These are phyloP conservation scores for Penicillium canariense DNA, from an alignment of 495 filamentous ascomycete species.

Conservation along the genomic window DNA sequence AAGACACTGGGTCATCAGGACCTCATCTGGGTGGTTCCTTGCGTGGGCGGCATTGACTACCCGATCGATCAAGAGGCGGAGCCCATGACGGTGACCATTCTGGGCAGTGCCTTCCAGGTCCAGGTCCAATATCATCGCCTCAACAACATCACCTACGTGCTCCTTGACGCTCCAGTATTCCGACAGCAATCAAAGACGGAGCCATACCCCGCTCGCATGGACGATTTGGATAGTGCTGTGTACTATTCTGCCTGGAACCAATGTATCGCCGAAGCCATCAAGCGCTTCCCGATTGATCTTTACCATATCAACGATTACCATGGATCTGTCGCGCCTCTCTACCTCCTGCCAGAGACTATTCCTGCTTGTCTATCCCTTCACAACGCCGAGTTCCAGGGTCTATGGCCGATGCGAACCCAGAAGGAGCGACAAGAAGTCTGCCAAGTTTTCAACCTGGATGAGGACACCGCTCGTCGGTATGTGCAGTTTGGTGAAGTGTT, in stretches of 20 bases:
- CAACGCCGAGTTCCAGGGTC: constrained; percentile 73
- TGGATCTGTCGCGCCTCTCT: constrained; percentile 67
- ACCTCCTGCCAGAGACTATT: constrained; percentile 60
- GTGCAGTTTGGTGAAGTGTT: constrained; percentile 66
- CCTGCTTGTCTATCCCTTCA: constrained; percentile 52
- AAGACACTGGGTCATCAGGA: constrained; percentile 65
- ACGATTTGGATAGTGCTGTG: constrained; percentile 67
- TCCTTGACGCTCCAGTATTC: constrained; percentile 69
- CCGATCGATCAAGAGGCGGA: constrained; percentile 58
- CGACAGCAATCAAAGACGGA: constrained; percentile 66
- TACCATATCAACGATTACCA: constrained; percentile 86
- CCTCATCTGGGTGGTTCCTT: constrained; percentile 71
- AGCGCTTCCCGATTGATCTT: constrained; percentile 61
- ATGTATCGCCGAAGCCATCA: constrained; percentile 63
- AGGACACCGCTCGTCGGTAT: constrained; percentile 39
- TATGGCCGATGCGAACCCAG: constrained; percentile 74
- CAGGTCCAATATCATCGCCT: constrained; percentile 63
- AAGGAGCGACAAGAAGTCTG: constrained; percentile 67
- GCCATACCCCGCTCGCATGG: constrained; percentile 71
- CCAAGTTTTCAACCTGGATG: constrained; percentile 60
- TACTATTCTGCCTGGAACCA: constrained; percentile 75
- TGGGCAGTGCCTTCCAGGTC: constrained; percentile 62
- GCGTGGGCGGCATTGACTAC: constrained; percentile 66
- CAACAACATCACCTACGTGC: constrained; percentile 70
- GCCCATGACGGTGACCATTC: constrained; percentile 60